Evolutionary conservation across 345 rosid species (phyloP).

Genomic region (Bruguiera sexangula): DNA sequence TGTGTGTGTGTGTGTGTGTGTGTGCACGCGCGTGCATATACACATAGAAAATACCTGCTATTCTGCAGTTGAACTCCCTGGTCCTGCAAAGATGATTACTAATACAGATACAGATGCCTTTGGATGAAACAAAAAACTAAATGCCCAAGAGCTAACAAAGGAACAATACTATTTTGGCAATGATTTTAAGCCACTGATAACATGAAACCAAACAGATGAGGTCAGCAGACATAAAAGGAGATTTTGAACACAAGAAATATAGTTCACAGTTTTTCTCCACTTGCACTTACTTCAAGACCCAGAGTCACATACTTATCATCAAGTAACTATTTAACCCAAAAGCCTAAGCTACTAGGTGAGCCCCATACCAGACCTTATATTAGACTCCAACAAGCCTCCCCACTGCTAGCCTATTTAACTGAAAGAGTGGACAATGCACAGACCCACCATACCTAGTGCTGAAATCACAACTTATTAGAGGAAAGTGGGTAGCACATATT

Average conservation of each 20-base stretch:
- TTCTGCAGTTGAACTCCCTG: constrained; percentile 51
- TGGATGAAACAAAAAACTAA: not conserved
- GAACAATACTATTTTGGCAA: not conserved
- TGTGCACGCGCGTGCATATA: no score
- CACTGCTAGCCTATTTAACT: no score
- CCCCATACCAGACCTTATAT: no score
- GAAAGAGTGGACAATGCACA: no score
- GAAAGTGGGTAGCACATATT: no score
- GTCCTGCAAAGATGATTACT: constrained; percentile 57
- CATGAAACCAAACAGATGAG: not conserved
- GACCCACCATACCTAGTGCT: no score
- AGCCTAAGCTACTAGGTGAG: no score
- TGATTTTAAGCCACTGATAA: no score
- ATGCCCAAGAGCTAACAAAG: not conserved
- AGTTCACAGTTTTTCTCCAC: not conserved
- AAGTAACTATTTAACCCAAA: no score
- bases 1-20: no score
- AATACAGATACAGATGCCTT: constrained; percentile 6
- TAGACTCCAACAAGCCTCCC: no score
- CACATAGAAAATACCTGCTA: constrained; percentile 50
- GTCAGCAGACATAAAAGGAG: not conserved
- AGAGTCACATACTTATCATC: not conserved
- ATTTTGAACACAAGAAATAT: not conserved
- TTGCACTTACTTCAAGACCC: not conserved
- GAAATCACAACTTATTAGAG: no score